These are phyloP conservation scores for Leishmania amazonensis DNA, from an alignment of 208 protist genomes.

Conservation along the genomic window DNA sequence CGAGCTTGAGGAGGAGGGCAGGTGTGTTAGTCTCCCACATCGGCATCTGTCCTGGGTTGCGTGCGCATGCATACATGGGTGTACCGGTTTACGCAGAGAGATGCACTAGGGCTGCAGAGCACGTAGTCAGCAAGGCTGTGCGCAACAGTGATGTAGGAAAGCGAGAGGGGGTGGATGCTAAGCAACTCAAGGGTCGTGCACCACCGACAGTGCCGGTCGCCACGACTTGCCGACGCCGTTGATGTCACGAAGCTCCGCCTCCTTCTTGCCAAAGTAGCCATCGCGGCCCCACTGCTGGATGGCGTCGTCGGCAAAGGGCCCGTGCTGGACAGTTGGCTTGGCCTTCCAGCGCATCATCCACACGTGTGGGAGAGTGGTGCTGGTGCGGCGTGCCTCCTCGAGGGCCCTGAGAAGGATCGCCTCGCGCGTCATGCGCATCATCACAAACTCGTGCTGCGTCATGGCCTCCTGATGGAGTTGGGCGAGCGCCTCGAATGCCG, in stretches of 20 bases:
- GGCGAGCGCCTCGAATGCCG: conserved; percentile 23
- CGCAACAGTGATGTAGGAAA: not conserved
- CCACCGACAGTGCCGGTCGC: conserved; percentile 13
- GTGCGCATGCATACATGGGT: not conserved
- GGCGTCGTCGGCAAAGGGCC: conserved; percentile 31
- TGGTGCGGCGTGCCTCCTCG: conserved; percentile 17
- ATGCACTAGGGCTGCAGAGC: not conserved
- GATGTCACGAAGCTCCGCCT: conserved; percentile 36
- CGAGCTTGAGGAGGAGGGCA: not conserved
- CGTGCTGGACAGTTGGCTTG: conserved; percentile 26
- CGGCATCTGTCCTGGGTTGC: not conserved
- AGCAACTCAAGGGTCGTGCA: not conserved
- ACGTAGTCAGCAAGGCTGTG: not conserved
- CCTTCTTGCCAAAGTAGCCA: conserved; percentile 44
- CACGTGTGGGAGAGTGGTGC: conserved; percentile 13
- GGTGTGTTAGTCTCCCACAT: not conserved
- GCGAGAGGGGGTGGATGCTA: not conserved
- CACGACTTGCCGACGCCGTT: conserved; percentile 19
- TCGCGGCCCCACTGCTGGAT: conserved; percentile 33
- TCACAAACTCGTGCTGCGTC: conserved; percentile 37
- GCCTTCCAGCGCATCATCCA: conserved; percentile 44
- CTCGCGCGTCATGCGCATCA: conserved; percentile 45
- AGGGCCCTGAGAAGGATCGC: conserved; percentile 36
- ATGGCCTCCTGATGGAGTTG: conserved; percentile 31
- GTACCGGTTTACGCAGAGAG: not conserved